phyloP scores from a whole-genome alignment of 371 early-diverging fungal species.

The Mortierella sp. region DNA sequence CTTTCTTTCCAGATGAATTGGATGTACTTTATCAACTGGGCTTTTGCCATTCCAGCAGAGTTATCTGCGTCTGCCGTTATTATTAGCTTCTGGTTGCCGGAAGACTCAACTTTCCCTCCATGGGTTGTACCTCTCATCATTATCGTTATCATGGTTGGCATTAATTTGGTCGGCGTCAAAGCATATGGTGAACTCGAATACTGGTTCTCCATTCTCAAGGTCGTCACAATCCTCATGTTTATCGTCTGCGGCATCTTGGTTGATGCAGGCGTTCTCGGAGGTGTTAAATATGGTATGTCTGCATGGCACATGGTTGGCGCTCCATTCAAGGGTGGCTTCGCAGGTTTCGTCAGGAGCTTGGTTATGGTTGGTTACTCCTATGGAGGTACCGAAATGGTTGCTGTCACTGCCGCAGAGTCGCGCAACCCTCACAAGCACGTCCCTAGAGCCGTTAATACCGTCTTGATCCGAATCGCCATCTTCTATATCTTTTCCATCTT shows the following conservation, averaged over 20 bases:
- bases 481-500: constrained; percentile 76
- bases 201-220: constrained; percentile 80
- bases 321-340: constrained; percentile 73
- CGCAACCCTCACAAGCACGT: constrained; percentile 76
- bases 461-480: constrained; percentile 77
- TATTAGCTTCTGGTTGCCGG: constrained; percentile 78
- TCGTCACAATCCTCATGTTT: constrained; percentile 74
- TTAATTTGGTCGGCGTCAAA: constrained; percentile 76
- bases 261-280: constrained; percentile 60
- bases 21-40: constrained; percentile 88
- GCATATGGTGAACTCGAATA: constrained; percentile 83
- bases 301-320: constrained; percentile 74
- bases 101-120: constrained; percentile 60
- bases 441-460: constrained; percentile 71
- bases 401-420: constrained; percentile 81
- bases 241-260: constrained; percentile 75
- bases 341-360: constrained; percentile 73
- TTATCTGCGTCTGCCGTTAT: constrained; percentile 83
- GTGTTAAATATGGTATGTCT: constrained; percentile 59
- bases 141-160: constrained; percentile 66
- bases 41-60: constrained; percentile 86
- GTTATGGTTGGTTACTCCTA: constrained; percentile 80
- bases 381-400: constrained; percentile 81
- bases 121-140: constrained; percentile 72
- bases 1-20: constrained; percentile 72